Evolutionary conservation across 2,329 filamentous ascomycete genomes (phyloP), one percentile per base, ranked within the genome.

Genomic region (Phyllachora maydis): DNA sequence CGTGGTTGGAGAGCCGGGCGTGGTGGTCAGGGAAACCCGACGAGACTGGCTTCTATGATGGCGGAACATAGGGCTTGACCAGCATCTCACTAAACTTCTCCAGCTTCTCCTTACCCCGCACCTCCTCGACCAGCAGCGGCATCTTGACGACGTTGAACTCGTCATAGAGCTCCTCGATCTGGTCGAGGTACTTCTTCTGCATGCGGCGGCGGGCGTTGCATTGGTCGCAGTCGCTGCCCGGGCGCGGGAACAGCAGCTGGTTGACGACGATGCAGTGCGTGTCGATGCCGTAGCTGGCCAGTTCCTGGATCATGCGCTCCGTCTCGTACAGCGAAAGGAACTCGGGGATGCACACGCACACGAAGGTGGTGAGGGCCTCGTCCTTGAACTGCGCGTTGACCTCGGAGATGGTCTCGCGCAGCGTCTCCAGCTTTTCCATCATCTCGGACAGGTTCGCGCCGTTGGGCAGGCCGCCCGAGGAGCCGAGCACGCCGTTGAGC

Each of bases 61-160:
- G 75, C 18, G 77, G 74, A 23, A 75, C 58, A 40, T 72, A 85
- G 1, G 76, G 78, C 33, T 64, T 64, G 32, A 83, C 61, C 30
- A 88, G 57, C 76, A 88, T 79, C 40, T 82, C 69, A 42, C 75
- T 82, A 46, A 88, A 95, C 49, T 67, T 79, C 52, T 90, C 82
- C 36, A 98, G 54, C 50, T 70, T 85, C 42, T 95, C 85, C 59
- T 90, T 92, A 21, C 88, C 88, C 39, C 88, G 61, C 7, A 98
- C 83, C 54, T 98, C 88, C 47, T 98, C 85, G 2, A 91, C 79
- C 29, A 98, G 54, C 40, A 98, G 51, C 18, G 88, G 88, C 83
- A 98, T 95, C 60, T 85, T 85, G 36, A 98, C 85, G 18, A 98
- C 83, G 45, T 98, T 92, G 56, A 98, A 98, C 49, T 98, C 88